Evolutionary conservation across 129 eudicot species (phyloP).

Genomic region (Flaveria robusta): DNA sequence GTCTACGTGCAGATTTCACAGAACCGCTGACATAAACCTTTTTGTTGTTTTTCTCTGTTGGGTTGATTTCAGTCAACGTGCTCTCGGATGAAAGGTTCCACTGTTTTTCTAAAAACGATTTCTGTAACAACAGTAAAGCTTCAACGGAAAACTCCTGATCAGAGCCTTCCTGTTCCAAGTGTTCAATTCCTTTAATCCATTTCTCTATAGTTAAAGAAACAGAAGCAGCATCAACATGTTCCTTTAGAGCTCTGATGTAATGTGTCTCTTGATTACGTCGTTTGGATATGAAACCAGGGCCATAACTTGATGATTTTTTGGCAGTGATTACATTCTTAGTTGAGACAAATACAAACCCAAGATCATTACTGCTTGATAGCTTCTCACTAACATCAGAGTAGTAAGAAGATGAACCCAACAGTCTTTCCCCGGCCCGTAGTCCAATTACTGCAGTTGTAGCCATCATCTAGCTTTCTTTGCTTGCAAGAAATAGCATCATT

Average conservation of each 20-base stretch:
- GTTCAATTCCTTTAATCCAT: constrained; percentile 43
- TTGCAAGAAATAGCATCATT: constrained; percentile 24
- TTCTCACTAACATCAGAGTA: constrained; percentile 72
- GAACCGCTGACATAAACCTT: constrained; percentile 57
- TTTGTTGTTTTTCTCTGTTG: constrained; percentile 36
- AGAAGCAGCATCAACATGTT: constrained; percentile 51
- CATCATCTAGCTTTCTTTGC: constrained; percentile 54
- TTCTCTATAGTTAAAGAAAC: constrained; percentile 42
- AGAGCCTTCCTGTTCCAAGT: constrained; percentile 34
- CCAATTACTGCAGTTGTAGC: constrained; percentile 88
- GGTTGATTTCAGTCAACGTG: constrained; percentile 21
- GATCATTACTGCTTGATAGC: constrained; percentile 46
- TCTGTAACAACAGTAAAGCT: constrained; percentile 74
- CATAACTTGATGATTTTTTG: constrained; percentile 49
- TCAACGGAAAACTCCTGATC: constrained; percentile 56
- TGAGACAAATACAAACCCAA: constrained; percentile 34
- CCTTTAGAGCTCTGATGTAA: constrained; percentile 65
- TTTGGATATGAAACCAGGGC: constrained; percentile 45
- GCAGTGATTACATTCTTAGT: constrained; percentile 50
- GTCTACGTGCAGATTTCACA: constrained; percentile 73
- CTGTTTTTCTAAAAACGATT: constrained; percentile 85
- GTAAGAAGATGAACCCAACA: constrained; percentile 60
- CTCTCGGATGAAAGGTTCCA: constrained; percentile 71
- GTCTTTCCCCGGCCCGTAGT: constrained; percentile 77
- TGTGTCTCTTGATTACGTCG: constrained; percentile 35